These are phyloP conservation scores for Andrographis paniculata DNA, from an alignment of 305 asterid genomes.

Conservation along the genomic window DNA sequence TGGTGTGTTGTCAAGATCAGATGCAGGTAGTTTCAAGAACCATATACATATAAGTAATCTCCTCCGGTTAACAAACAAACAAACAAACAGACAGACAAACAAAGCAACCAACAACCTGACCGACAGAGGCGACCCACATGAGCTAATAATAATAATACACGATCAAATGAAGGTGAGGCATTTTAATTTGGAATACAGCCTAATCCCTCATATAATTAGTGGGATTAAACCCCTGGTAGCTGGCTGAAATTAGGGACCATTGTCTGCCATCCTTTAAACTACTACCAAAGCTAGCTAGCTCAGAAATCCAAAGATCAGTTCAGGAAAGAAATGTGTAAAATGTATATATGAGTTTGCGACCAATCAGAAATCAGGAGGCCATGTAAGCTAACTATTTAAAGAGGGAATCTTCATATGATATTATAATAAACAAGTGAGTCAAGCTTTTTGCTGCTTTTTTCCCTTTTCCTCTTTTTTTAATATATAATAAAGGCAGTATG, in stretches of 20 bases:
- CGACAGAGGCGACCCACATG: no score
- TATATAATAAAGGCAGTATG: no score
- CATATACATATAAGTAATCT: no score
- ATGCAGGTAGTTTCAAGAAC: no score
- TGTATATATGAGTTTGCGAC: conserved; percentile 18
- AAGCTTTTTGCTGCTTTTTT: no score
- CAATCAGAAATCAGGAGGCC: conserved; percentile 21
- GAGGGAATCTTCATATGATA: neutral
- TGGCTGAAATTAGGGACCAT: conserved; percentile 12
- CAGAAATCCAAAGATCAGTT: conserved; percentile 3
- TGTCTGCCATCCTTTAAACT: neutral
- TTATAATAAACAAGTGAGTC: no score
- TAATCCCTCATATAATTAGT: conserved; percentile 16
- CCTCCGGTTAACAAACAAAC: no score
- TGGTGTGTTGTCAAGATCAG: neutral
- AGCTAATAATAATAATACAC: no score
- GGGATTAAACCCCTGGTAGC: neutral
- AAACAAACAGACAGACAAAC: no score
- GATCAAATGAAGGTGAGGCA: no score
- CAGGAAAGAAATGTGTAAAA: conserved; percentile 1
- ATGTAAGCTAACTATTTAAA: neutral
- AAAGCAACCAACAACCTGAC: no score
- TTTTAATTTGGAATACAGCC: no score
- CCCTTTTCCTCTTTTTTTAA: neutral
- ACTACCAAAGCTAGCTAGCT: conserved; percentile 12